Conservation (phyloP, 2,329 filamentous ascomycete genomes). For the Alternaria alternata region DNA sequence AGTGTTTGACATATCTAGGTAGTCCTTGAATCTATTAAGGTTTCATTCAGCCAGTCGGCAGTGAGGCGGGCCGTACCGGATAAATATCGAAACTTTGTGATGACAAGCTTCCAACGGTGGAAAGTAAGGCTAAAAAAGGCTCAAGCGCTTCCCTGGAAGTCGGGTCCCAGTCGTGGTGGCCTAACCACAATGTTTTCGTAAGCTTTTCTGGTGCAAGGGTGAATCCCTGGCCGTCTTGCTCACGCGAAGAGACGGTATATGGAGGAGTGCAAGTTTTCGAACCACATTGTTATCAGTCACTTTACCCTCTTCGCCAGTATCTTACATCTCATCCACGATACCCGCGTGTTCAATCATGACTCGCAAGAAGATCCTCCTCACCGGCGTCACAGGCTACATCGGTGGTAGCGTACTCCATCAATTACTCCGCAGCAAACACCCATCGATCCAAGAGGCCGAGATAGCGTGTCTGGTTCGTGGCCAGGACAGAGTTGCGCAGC, state of each 20-base stretch:
- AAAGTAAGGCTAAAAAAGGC: background rate
- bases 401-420: slow-evolving; percentile 3
- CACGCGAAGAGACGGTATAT: background rate
- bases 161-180: background rate
- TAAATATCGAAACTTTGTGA: background rate
- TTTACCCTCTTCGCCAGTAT: background rate
- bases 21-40: background rate
- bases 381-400: slow-evolving; percentile 4
- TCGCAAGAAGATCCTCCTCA: background rate
- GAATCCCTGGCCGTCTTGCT: background rate
- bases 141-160: background rate
- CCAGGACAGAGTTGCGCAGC: background rate
- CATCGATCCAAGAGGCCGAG: background rate
- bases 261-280: background rate
- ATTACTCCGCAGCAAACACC: slow-evolving; percentile 4
- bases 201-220: background rate
- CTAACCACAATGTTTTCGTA: background rate
- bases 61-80: background rate
- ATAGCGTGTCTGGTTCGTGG: slow-evolving; percentile 5
- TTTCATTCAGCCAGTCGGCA: background rate
- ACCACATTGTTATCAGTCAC: background rate
- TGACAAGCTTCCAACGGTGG: slow-evolving; percentile 1
- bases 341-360: background rate
- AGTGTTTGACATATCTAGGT: background rate
- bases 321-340: background rate